Evolutionary conservation across 2,329 filamentous ascomycete species (phyloP).

Genomic region (Fusarium oxysporum): DNA sequence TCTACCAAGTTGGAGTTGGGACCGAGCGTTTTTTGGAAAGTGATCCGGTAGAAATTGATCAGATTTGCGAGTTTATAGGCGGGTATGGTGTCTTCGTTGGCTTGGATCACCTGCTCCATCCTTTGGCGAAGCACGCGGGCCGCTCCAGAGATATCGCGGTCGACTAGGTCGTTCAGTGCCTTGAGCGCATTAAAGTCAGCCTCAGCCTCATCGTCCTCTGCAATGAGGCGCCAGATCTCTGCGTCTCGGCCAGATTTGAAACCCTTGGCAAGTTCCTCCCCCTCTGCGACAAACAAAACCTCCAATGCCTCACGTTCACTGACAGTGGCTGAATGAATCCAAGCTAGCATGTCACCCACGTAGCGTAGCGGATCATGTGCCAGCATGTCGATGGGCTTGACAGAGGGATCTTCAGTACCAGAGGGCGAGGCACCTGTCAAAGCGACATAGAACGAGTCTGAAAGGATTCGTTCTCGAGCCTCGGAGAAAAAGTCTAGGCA

Average conservation of each 20-base stretch:
- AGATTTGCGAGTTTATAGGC: conserved; percentile 93
- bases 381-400: conserved; percentile 93
- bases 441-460: conserved; percentile 89
- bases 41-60: conserved; percentile 87
- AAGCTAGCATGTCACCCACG: conserved; percentile 96
- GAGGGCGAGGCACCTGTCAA: conserved; percentile 77
- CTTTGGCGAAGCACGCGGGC: conserved; percentile 87
- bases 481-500: conserved; percentile 95
- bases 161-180: conserved; percentile 87
- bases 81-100: conserved; percentile 88
- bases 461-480: conserved; percentile 85
- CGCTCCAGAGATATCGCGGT: conserved; percentile 84
- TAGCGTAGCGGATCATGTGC: conserved; percentile 94
- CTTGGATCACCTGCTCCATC: conserved; percentile 90
- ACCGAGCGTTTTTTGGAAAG: conserved; percentile 84
- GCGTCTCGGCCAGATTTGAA: conserved; percentile 83
- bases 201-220: conserved; percentile 65
- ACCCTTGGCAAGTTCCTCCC: conserved; percentile 85
- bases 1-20: conserved; percentile 75
- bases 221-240: conserved; percentile 81
- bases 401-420: conserved; percentile 67
- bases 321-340: conserved; percentile 93
- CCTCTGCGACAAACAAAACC: conserved; percentile 89
- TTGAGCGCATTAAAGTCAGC: conserved; percentile 81
- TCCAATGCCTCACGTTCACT: conserved; percentile 94